Percentiles rank a stretch among this genome's conserved stretches.
phyloP scores from a whole-genome alignment of 305 asterid species.

The Nicotiana rustica region DNA sequence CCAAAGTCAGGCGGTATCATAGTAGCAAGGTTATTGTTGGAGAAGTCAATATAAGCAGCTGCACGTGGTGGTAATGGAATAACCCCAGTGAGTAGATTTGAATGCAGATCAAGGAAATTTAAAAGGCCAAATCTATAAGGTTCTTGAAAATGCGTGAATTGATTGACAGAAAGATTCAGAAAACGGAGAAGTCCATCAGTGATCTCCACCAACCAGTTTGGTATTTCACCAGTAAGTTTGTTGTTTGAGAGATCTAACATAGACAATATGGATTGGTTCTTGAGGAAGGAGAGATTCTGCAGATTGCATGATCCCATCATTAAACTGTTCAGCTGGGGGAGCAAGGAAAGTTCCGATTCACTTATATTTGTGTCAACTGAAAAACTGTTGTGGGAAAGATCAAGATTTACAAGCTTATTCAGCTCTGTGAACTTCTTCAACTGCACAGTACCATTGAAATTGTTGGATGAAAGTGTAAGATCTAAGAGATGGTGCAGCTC shows the following conservation, averaged over 20 bases:
- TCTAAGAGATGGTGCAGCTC: slow-evolving; percentile 46
- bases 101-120: slow-evolving; percentile 56
- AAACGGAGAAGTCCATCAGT: slow-evolving; percentile 24
- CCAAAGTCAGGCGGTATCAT: slow-evolving; percentile 55
- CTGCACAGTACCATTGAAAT: slow-evolving; percentile 50
- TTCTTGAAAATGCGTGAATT: slow-evolving; percentile 51
- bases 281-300: slow-evolving; percentile 50
- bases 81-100: slow-evolving; percentile 58
- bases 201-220: slow-evolving; percentile 52
- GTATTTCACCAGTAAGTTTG: slow-evolving; percentile 48
- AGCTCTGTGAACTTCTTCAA: slow-evolving; percentile 45
- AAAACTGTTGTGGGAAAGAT: slow-evolving; percentile 57
- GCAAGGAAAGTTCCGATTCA: slow-evolving; percentile 38
- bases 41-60: slow-evolving; percentile 66
- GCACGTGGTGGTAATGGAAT: slow-evolving; percentile 57
- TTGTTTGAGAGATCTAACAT: slow-evolving; percentile 67
- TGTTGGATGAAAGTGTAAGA: slow-evolving; percentile 54
- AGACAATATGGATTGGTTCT: slow-evolving; percentile 53
- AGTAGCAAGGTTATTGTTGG: slow-evolving; percentile 53
- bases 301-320: slow-evolving; percentile 71
- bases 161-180: slow-evolving; percentile 62
- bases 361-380: slow-evolving; percentile 46
- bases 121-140: slow-evolving; percentile 48
- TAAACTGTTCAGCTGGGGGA: slow-evolving; percentile 54
- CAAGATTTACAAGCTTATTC: slow-evolving; percentile 50